phyloP scores from a whole-genome alignment of 805 yeast genomes.

The Maudiozyma pseudohumilis region DNA sequence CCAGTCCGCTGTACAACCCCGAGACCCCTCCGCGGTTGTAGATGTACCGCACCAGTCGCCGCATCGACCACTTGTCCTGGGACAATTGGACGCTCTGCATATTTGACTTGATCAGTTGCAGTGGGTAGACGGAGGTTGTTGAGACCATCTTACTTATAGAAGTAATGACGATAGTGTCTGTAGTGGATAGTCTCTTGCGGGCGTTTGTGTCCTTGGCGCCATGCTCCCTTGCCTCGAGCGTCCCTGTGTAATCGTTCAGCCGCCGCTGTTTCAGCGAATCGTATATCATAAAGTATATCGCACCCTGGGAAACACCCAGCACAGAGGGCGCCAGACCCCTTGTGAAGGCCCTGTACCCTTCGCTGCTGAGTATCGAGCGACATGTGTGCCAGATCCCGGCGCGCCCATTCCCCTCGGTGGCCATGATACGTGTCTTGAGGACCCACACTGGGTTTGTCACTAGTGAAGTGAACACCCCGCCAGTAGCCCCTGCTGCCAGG shows the following conservation, averaged over 20 bases:
- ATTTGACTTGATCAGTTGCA: conserved; percentile 71
- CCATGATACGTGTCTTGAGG: conserved; percentile 76
- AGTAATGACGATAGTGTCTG: conserved; percentile 56
- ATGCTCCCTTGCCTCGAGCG: too few relatives aligned
- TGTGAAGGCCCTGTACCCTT: conserved; percentile 59
- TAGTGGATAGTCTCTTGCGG: conserved; percentile 30
- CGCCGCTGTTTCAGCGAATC: conserved; percentile 51
- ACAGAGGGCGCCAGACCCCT: conserved; percentile 66
- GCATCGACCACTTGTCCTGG: conserved; percentile 11
- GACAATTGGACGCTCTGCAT: conserved; percentile 44
- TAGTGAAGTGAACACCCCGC: conserved; percentile 69
- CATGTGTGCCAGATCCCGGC: conserved; percentile 49
- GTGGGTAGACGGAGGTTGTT: conserved; percentile 64
- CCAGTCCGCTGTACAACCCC: conserved; percentile 78
- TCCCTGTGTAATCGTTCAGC: neutral
- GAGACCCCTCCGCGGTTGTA: conserved; percentile 42
- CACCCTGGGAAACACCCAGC: conserved; percentile 80
- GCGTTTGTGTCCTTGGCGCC: conserved; percentile 6
- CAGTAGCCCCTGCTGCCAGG: conserved; percentile 46
- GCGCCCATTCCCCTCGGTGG: conserved; percentile 36
- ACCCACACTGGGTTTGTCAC: conserved; percentile 95
- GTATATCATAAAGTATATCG: conserved; percentile 77
- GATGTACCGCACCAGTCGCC: conserved; percentile 32
- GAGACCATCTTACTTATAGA: conserved; percentile 61
- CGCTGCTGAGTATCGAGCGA: conserved; percentile 35